Conservation (phyloP, 2,329 filamentous ascomycete genomes). For the Helminthosporium solani region DNA sequence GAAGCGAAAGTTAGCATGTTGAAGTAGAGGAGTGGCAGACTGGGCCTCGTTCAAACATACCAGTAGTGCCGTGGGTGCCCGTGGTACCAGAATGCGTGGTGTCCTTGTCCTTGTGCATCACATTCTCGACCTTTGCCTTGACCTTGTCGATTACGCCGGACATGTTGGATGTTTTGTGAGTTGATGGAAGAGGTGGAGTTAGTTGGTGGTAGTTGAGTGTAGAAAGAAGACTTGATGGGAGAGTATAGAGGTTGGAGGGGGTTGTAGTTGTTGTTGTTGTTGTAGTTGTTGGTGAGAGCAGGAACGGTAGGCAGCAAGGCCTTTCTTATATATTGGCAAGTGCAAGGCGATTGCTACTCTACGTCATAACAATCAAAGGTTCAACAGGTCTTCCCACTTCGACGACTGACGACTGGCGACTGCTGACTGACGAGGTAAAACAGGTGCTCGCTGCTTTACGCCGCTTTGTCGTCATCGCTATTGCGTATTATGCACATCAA, state of each 20-base stretch:
- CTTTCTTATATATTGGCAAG: conserved; percentile 7
- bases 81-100: conserved; percentile 12
- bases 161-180: conserved; percentile 18
- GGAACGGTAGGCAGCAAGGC: conserved; percentile 3
- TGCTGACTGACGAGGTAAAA: conserved; percentile 3
- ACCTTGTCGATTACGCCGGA: conserved; percentile 37
- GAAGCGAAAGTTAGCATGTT: no score
- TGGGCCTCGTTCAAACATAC: no score
- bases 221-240: not conserved
- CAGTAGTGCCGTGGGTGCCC: conserved; percentile 4
- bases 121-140: conserved; percentile 42
- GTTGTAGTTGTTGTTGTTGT: conserved; percentile 6
- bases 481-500: not conserved
- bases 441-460: not conserved
- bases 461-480: not conserved
- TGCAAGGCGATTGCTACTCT: no score
- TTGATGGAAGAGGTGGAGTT: not conserved
- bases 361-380: conserved; percentile 7
- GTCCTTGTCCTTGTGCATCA: conserved; percentile 40
- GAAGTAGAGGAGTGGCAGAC: no score
- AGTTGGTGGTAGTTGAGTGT: no score
- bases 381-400: no score
- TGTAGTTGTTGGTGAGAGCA: conserved; percentile 13
- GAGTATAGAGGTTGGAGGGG: no score
- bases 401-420: no score